phyloP scores from a whole-genome alignment of 2,329 filamentous ascomycete genomes.

The Aspergillus ustus region DNA sequence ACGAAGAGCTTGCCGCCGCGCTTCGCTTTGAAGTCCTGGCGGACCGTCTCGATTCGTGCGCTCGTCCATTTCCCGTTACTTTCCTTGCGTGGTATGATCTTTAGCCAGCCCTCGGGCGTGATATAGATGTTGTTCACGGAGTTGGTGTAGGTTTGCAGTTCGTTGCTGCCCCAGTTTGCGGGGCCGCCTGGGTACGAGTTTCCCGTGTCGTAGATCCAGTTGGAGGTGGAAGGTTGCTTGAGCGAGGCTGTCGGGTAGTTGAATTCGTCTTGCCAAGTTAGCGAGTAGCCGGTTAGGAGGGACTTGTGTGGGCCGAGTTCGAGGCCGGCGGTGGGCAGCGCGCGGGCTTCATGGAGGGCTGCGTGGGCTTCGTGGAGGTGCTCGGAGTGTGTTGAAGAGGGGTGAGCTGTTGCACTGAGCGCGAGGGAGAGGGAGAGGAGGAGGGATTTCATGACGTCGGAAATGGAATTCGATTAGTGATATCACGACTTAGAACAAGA shows the following conservation, averaged over 20 bases:
- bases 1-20: constrained; percentile 18
- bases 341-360: neutral
- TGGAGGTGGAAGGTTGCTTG: constrained; percentile 2
- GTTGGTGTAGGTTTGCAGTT: constrained; percentile 10
- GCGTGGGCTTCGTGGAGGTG: neutral
- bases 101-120: neutral
- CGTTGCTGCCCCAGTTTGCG: constrained; percentile 10
- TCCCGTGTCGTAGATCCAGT: constrained; percentile 13
- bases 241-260: neutral
- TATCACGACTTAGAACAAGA: neutral
- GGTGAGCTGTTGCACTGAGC: neutral
- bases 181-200: constrained; percentile 5
- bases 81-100: neutral
- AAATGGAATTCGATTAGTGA: neutral
- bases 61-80: constrained; percentile 1
- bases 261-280: constrained; percentile 20
- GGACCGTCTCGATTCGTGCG: constrained; percentile 13
- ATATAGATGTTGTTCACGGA: constrained; percentile 7
- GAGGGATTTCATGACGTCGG: neutral
- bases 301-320: neutral
- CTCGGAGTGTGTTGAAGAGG: neutral
- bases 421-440: neutral
- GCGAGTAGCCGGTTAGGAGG: constrained; percentile 8
- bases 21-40: constrained; percentile 10
- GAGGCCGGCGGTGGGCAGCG: neutral